Conservation (phyloP, 2,329 filamentous ascomycete species). For the Penicillium decumbens region DNA sequence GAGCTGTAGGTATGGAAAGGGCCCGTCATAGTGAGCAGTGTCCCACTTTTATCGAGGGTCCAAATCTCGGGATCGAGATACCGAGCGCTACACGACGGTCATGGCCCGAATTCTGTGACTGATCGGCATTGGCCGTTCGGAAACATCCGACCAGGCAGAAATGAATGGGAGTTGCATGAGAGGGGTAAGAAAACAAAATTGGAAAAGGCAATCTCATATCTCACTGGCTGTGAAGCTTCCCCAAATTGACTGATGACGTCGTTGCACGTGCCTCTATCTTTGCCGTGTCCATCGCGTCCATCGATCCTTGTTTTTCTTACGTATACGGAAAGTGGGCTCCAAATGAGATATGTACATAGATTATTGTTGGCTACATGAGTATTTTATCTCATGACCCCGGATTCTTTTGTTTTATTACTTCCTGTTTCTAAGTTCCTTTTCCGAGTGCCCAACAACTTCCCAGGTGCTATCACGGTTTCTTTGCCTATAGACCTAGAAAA, state of each 20-base stretch:
- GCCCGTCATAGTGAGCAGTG: conserved; percentile 33
- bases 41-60: conserved; percentile 14
- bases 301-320: not conserved
- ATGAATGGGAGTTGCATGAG: not conserved
- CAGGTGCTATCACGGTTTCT: not conserved
- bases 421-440: not conserved
- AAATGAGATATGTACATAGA: not conserved
- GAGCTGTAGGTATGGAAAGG: conserved; percentile 56
- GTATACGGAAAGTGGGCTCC: not conserved
- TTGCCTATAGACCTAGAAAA: not conserved
- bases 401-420: not conserved
- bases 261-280: conserved; percentile 28
- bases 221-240: conserved; percentile 10
- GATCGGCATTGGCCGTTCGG: conserved; percentile 3
- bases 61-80: conserved; percentile 10
- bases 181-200: not conserved
- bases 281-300: not conserved
- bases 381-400: not conserved
- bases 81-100: conserved; percentile 6
- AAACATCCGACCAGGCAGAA: conserved; percentile 4
- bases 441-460: not conserved
- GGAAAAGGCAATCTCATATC: not conserved
- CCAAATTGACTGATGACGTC: conserved; percentile 32
- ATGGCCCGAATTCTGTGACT: conserved; percentile 10
- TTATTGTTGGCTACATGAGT: not conserved